Evolutionary conservation across 2,329 filamentous ascomycete genomes (phyloP).

Genomic region (Exophiala spinifera): DNA sequence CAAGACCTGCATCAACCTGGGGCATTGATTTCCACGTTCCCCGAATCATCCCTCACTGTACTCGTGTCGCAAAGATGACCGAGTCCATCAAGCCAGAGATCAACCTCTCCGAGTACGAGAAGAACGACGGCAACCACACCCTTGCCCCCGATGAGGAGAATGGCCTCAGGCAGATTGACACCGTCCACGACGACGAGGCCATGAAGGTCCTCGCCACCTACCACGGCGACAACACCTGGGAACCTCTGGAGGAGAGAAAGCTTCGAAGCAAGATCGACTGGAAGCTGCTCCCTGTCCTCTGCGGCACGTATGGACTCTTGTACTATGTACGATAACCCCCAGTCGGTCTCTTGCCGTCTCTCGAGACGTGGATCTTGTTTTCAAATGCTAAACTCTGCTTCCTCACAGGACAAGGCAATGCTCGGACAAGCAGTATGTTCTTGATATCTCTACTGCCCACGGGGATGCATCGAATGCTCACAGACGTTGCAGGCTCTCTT

Average conservation of each 20-base stretch:
- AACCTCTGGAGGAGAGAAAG: conserved; percentile 37
- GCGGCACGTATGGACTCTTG: conserved; percentile 47
- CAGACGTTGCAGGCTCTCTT: conserved; percentile 35
- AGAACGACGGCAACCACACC: not conserved
- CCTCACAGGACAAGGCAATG: conserved; percentile 49
- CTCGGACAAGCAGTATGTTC: conserved; percentile 48
- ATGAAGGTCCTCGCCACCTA: conserved; percentile 43
- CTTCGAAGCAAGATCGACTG: conserved; percentile 38
- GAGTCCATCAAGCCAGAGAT: conserved; percentile 2
- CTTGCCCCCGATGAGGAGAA: not conserved
- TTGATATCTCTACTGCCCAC: conserved; percentile 1
- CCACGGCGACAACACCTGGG: conserved; percentile 44
- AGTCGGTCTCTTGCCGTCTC: no score
- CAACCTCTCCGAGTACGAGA: conserved; percentile 2
- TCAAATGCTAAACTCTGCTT: no score
- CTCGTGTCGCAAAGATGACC: not conserved
- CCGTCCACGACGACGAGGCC: conserved; percentile 40
- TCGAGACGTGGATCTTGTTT: no score
- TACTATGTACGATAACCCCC: conserved; percentile 37
- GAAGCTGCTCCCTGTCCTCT: conserved; percentile 52
- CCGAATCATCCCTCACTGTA: not conserved
- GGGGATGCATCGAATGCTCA: no score
- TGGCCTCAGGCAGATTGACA: conserved; percentile 31
- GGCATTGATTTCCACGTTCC: no score
- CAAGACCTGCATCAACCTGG: no score